These are phyloP conservation scores for Phalaenopsis hybrid DNA, from an alignment of 116 monocot species.

Conservation along the genomic window DNA sequence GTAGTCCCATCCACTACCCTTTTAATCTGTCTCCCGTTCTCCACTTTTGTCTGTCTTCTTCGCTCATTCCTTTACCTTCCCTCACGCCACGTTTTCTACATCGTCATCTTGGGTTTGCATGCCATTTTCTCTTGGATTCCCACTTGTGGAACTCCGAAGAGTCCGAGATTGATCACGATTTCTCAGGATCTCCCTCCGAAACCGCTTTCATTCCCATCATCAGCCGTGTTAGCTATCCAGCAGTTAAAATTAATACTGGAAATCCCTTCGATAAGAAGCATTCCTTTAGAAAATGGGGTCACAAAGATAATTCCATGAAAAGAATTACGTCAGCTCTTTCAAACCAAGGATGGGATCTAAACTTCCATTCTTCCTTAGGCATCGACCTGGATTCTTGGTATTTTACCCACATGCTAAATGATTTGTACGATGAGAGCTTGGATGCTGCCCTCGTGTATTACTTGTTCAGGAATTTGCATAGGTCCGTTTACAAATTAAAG, in stretches of 20 bases:
- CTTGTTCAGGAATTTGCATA: conserved; percentile 30
- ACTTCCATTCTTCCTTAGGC: not conserved
- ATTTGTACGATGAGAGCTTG: conserved; percentile 24
- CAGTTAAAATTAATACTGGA: not conserved
- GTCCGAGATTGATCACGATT: not conserved
- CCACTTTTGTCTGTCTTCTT: not conserved
- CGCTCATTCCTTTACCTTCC: not conserved
- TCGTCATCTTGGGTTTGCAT: conserved; percentile 11
- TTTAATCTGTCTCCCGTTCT: not conserved
- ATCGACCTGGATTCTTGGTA: conserved; percentile 9
- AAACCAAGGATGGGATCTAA: conserved; percentile 13
- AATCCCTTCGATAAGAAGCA: not conserved
- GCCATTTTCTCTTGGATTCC: conserved; percentile 2
- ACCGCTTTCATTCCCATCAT: not conserved
- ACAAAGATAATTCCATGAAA: conserved; percentile 5
- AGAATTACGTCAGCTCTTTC: conserved; percentile 5
- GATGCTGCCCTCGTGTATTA: conserved; percentile 38
- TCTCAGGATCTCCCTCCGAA: not conserved
- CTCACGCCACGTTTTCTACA: conserved; percentile 4
- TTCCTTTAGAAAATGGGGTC: conserved; percentile 1
- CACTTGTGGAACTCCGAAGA: conserved; percentile 2
- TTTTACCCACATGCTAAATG: conserved; percentile 12
- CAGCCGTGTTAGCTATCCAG: not conserved
- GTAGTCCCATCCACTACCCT: not conserved
- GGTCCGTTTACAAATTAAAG: not conserved